A percentile compares a stretch with the other conserved stretches of the same genome.
phyloP scores from a whole-genome alignment of 2,329 filamentous ascomycete genomes.

The Pseudocercospora musae region DNA sequence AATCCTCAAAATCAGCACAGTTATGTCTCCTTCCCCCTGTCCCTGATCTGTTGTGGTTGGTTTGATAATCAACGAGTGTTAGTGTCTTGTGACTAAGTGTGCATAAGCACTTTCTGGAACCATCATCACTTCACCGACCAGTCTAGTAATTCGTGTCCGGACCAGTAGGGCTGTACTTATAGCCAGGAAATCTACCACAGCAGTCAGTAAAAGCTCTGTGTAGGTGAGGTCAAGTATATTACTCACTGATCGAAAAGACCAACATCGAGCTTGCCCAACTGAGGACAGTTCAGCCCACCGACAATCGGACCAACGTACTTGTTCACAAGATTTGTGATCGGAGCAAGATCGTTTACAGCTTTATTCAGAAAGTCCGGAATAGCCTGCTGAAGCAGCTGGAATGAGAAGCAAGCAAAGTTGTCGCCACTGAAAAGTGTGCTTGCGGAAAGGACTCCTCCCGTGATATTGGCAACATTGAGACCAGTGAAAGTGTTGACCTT shows the following conservation, averaged over 20 bases:
- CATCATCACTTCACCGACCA: background rate
- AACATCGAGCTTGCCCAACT: conserved; percentile 19
- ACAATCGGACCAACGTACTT: conserved; percentile 20
- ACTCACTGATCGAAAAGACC: conserved; percentile 22
- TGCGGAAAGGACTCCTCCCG: conserved; percentile 42
- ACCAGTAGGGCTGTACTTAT: conserved; percentile 25
- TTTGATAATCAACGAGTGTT: too few relatives aligned
- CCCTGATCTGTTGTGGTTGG: too few relatives aligned
- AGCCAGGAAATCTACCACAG: conserved; percentile 19
- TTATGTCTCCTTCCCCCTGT: too few relatives aligned
- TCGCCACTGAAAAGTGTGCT: conserved; percentile 17
- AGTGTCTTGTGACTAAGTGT: too few relatives aligned
- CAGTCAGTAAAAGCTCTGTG: background rate
- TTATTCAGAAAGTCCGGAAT: conserved; percentile 28
- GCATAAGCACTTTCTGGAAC: too few relatives aligned
- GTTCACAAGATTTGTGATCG: conserved; percentile 21
- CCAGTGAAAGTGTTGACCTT: conserved; percentile 36
- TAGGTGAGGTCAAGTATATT: background rate
- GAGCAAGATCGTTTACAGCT: conserved; percentile 14
- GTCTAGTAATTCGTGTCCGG: conserved; percentile 27
- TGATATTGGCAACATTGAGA: conserved; percentile 37
- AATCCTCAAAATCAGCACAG: too few relatives aligned
- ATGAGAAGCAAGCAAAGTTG: conserved; percentile 22
- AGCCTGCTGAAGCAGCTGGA: conserved; percentile 34
- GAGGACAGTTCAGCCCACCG: conserved; percentile 22